These are phyloP conservation scores for Metarhizium robertsii DNA, from an alignment of 2,329 filamentous ascomycete genomes.

Conservation along the genomic window DNA sequence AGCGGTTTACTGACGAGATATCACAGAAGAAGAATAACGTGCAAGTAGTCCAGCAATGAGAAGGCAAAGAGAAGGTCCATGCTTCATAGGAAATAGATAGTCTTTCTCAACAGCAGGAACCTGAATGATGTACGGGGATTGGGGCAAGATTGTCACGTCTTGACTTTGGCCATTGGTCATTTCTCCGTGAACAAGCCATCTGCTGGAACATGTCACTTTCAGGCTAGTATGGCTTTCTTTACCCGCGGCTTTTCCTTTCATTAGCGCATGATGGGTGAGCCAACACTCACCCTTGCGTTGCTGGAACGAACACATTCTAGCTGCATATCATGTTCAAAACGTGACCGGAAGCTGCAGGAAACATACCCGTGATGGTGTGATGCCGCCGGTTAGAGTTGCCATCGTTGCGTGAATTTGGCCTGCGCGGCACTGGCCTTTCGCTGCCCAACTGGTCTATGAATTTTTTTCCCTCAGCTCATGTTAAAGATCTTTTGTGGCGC, in stretches of 20 bases:
- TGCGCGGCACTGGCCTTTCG: neutral
- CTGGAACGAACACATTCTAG: neutral
- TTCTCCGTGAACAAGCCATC: neutral
- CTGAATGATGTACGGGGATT: neutral
- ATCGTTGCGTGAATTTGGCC: neutral
- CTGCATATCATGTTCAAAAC: conserved; percentile 1
- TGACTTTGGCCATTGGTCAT: neutral
- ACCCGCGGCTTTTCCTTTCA: neutral
- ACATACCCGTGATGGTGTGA: neutral
- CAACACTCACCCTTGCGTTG: neutral
- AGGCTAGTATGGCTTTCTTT: neutral
- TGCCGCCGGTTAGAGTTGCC: neutral
- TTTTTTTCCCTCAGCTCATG: neutral
- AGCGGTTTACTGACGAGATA: neutral
- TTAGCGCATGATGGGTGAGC: neutral
- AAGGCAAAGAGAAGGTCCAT: conserved; percentile 8
- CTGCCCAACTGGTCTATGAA: neutral
- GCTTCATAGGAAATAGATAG: neutral
- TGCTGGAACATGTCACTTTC: neutral
- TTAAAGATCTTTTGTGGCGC: neutral
- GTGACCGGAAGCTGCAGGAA: neutral
- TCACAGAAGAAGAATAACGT: conserved; percentile 80
- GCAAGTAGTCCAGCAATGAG: conserved; percentile 70
- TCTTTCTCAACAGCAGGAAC: neutral
- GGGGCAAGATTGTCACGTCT: neutral